Evolutionary conservation across 352 stramenopile genomes (phyloP), one percentile per base, ranked within the genome.

Genomic region (Pythium folliculosum): DNA sequence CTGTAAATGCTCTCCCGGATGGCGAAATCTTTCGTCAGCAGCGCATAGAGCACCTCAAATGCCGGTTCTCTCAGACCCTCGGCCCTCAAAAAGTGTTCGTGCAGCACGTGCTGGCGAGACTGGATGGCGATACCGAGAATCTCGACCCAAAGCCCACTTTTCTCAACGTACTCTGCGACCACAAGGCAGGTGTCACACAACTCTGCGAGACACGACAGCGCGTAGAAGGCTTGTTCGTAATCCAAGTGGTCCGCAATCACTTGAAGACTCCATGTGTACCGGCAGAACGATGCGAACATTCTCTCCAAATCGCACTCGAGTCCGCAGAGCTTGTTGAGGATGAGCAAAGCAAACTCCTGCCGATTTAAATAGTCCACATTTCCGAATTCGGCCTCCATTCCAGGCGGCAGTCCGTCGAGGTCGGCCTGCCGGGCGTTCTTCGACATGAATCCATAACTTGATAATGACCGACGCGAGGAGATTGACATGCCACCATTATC

Each of bases 231-330:
- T 70, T 94, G 86, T 27, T 94, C 86, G 32, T 90, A 94, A 22
- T 76, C 77, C 16, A 94, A 72, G 63, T 94, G 86, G 61, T 94
- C 86, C 0, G 86, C 82, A 57, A 94, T 89, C 43, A 92, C 86
- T 72, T 94, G 86, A 40, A 94, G 67, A 56, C 79, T 89, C 86
- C 86, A 94, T 0, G 84, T 91, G 63, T 82, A 94, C 48, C 86
- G 74, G 47, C 81, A 91, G 35, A 92, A 92, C 30, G 86, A 84
- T 53, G 81, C 78, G 27, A 94, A 60, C 73, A 92, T 89, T 40
- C 78, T 77, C 65, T 94, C 86, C 53, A 94, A 66, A 38, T 78
- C 87, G 55, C 68, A 90, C 60, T 89, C 73, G 51, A 92, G 84
- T 0, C 82, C 84, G 47, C 86, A 94, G 9, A 94, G 81, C 70